A percentile compares a stretch with the other conserved stretches of the same genome.
Conservation (phyloP, 225 moss, liverwort and hornwort genomes). For the Rhytidiadelphus loreus region DNA sequence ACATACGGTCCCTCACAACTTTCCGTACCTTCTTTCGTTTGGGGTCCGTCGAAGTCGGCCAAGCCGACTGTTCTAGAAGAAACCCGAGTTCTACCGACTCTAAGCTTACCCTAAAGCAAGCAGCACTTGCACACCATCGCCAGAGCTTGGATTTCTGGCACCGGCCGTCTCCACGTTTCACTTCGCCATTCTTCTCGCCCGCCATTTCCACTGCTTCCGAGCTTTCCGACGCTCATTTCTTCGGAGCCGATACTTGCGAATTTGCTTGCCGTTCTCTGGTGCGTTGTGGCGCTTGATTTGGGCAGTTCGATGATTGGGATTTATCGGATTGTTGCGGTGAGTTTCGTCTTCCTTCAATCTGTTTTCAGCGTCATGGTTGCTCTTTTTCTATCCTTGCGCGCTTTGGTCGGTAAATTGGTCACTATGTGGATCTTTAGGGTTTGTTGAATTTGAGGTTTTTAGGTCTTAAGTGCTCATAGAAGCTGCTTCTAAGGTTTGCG, state of each 20-base stretch:
- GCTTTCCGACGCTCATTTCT: not conserved
- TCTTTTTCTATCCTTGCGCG: not conserved
- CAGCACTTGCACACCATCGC: not conserved
- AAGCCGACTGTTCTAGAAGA: not conserved
- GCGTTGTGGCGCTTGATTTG: not conserved
- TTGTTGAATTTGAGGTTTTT: not conserved
- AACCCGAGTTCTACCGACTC: not conserved
- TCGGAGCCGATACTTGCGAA: not conserved
- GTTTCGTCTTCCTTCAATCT: not conserved
- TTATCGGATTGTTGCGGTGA: not conserved
- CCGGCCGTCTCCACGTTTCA: not conserved
- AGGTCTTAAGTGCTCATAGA: not conserved
- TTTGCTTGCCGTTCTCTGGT: not conserved
- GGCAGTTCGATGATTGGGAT: not conserved
- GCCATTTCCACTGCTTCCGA: not conserved
- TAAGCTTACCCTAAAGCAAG: not conserved
- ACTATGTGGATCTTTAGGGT: not conserved
- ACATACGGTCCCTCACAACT: not conserved
- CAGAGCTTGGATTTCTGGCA: not conserved
- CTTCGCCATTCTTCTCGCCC: not conserved
- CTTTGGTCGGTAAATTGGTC: not conserved
- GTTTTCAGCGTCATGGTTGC: not conserved
- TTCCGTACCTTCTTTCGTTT: not conserved
- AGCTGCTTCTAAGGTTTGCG: not conserved
- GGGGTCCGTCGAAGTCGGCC: not conserved